Conservation (phyloP, 1,139 yeast genomes). For the Blastobotrys aristatus region DNA sequence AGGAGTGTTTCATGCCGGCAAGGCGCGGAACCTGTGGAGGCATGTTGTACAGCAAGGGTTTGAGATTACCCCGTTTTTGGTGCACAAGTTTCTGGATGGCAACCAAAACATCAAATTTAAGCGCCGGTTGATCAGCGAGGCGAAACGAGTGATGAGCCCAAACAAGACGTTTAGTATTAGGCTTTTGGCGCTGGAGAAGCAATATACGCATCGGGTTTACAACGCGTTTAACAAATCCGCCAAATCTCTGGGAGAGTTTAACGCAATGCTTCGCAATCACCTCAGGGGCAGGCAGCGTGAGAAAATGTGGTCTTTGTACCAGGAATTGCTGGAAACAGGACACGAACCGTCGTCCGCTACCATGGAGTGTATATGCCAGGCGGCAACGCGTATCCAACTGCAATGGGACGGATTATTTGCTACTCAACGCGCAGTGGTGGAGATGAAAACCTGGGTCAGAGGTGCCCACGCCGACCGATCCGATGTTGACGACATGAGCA, state of each 20-base stretch:
- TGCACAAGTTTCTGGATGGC: conserved; percentile 18
- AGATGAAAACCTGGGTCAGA: conserved; percentile 44
- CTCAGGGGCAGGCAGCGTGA: background rate
- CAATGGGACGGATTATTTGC: conserved; percentile 52
- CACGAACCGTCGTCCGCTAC: conserved; percentile 26
- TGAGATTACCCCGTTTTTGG: conserved; percentile 20
- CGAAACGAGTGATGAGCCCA: background rate
- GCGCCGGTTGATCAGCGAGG: background rate
- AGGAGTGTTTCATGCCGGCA: conserved; percentile 18
- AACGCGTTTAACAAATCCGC: background rate
- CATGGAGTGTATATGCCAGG: conserved; percentile 25
- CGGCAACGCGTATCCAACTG: conserved; percentile 25
- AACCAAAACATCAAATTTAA: background rate
- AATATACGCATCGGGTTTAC: background rate
- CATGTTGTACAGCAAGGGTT: conserved; percentile 15
- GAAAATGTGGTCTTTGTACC: conserved; percentile 29
- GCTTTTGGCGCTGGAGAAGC: background rate
- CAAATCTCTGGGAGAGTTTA: conserved; percentile 1
- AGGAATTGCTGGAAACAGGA: conserved; percentile 17
- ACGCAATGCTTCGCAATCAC: conserved; percentile 13
- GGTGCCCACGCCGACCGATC: conserved; percentile 28
- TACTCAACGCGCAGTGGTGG: conserved; percentile 56
- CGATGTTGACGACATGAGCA: conserved; percentile 33
- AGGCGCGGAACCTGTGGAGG: conserved; percentile 23
- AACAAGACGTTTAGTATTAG: background rate